phyloP scores from a whole-genome alignment of 164 flowering plant genomes.

The Chimonanthus salicifolius region DNA sequence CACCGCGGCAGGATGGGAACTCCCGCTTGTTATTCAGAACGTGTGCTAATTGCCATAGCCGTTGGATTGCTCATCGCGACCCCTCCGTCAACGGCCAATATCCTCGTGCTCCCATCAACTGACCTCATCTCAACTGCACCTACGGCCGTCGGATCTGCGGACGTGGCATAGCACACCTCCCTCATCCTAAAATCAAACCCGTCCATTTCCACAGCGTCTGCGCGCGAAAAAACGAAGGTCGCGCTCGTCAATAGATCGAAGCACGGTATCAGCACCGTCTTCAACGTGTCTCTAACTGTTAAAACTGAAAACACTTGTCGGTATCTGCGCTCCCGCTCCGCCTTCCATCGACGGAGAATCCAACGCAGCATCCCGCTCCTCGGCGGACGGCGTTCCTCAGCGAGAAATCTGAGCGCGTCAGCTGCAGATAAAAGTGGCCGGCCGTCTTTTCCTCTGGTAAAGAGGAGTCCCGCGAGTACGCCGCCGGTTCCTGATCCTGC shows the following conservation, averaged over 20 bases:
- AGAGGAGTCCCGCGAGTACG: slow-evolving; percentile 47
- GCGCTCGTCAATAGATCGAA: slow-evolving; percentile 48
- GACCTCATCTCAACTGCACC: slow-evolving; percentile 38
- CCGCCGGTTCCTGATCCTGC: slow-evolving; percentile 69
- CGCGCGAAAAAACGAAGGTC: slow-evolving; percentile 63
- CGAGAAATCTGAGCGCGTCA: slow-evolving; percentile 39
- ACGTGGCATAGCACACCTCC: slow-evolving; percentile 54
- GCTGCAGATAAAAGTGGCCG: slow-evolving; percentile 39
- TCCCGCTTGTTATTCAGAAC: slow-evolving; percentile 68
- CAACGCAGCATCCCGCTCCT: no score
- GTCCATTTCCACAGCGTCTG: slow-evolving; percentile 62
- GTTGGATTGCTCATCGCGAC: slow-evolving; percentile 66
- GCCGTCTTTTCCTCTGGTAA: slow-evolving; percentile 41
- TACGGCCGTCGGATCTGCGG: slow-evolving; percentile 26
- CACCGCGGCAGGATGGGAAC: slow-evolving; percentile 53
- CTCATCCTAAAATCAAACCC: slow-evolving; percentile 52
- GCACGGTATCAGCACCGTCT: slow-evolving; percentile 57
- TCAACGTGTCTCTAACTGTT: slow-evolving; percentile 51
- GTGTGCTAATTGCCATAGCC: slow-evolving; percentile 64
- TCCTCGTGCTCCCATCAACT: slow-evolving; percentile 39
- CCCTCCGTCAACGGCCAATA: slow-evolving; percentile 46
- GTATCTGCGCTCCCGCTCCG: slow-evolving; percentile 16
- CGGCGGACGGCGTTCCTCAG: slow-evolving; percentile 18
- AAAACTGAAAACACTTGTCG: slow-evolving; percentile 30
- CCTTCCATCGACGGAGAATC: background rate